phyloP scores from a whole-genome alignment of 148 eudicot genomes.

The Hydrangea macrophylla region DNA sequence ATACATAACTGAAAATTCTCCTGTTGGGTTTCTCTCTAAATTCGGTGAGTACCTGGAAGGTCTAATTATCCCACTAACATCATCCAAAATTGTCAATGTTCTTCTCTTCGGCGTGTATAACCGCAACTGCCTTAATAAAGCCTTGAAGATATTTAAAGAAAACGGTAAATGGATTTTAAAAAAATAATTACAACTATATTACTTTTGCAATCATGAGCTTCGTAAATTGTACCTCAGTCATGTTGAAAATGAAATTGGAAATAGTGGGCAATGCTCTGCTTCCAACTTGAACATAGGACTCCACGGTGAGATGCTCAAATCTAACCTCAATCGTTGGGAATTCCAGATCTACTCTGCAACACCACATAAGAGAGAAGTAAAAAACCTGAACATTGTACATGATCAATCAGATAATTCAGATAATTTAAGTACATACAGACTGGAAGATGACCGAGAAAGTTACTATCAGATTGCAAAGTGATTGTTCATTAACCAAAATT shows the following conservation, averaged over 20 bases:
- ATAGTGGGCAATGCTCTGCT: slow-evolving; percentile 97
- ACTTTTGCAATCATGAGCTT: no score
- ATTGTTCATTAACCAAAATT: neutral
- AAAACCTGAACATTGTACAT: slow-evolving; percentile 2
- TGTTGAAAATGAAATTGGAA: slow-evolving; percentile 79
- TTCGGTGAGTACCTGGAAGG: slow-evolving; percentile 68
- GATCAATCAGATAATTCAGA: neutral
- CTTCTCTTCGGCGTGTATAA: slow-evolving; percentile 55
- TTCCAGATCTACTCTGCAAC: slow-evolving; percentile 74
- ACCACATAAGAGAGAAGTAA: slow-evolving; percentile 8
- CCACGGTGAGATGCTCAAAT: slow-evolving; percentile 74
- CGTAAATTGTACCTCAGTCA: slow-evolving; percentile 68
- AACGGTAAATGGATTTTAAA: no score
- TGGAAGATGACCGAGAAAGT: neutral
- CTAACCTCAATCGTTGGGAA: slow-evolving; percentile 90
- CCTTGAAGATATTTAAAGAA: slow-evolving; percentile 41
- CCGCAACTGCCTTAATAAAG: slow-evolving; percentile 67
- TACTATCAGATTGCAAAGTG: neutral
- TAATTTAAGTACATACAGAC: neutral
- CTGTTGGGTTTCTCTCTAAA: neutral
- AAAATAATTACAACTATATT: no score
- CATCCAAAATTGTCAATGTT: slow-evolving; percentile 76
- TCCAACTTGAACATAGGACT: slow-evolving; percentile 72
- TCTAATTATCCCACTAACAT: slow-evolving; percentile 76
- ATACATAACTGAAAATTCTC: neutral